Base-by-base conservation (phyloP, 1,284 basidiomycete genomes). In the Agroathelia rolfsii region DNA sequence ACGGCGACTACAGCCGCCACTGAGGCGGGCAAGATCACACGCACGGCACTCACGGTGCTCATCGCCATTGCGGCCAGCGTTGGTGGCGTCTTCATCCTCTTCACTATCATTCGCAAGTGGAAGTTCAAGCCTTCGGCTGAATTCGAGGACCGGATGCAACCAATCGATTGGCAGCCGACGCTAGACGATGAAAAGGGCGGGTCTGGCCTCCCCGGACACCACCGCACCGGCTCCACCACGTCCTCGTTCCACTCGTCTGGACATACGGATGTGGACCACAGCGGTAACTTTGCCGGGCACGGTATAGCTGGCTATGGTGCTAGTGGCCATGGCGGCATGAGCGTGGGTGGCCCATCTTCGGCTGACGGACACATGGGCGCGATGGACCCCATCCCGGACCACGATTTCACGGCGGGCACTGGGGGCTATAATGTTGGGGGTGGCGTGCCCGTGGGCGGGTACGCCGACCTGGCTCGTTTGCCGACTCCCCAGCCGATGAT, bases 41-140 rank as follows among this genome's bases (percentile, higher is more conserved):
- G 76, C 41, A 76, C 76, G 14, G 74, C 81, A 4, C 51, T 86
- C 36, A 86, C 81, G 15, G 64, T 75, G 30, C 62, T 92, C 45
- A 77, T 86, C 43, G 72, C 76, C 25, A 62, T 85, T 31, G 83
- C 74, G 6, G 66, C 75, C 4, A 72, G 69, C 27, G 51, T 88
- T 27, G 87, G 76, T 42, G 75, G 69, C 23, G 55, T 76, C 21
- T 66, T 68, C 33, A 72, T 87, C 42, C 65, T 79, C 42, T 92
- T 83, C 83, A 90, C 86, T 22, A 62, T 86, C 47, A 85, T 90
- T 67, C 79, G 88, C 61, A 90, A 89, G 59, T 88, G 82, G 82
- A 90, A 90, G 63, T 74, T 90, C 48, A 73, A 72, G 40, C 76
- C 81, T 33, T 85, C 82, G 26, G 69, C 72, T 52, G 68, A 74